Percentiles rank a stretch among this genome's conserved stretches.
Evolutionary conservation across 2,329 filamentous ascomycete genomes (phyloP).

Genomic region (Incumbomyces lentus): DNA sequence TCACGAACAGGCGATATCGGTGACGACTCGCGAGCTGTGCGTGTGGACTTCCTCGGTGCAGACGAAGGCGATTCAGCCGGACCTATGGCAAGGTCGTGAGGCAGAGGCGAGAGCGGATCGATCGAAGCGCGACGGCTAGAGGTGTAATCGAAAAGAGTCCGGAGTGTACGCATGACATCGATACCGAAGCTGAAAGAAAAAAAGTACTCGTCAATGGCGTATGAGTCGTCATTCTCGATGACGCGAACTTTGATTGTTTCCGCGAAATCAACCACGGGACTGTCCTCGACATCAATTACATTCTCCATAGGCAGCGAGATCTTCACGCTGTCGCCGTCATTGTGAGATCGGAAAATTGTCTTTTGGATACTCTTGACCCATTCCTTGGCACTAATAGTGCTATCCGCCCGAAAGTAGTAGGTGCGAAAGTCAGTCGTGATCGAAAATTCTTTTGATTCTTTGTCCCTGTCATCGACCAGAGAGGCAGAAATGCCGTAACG

Average conservation of each 20-base stretch:
- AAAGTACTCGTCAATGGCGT: slow-evolving; percentile 95
- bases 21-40: slow-evolving; percentile 11
- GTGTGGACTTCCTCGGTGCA: neutral
- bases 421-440: slow-evolving; percentile 73
- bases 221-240: slow-evolving; percentile 87
- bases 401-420: slow-evolving; percentile 85
- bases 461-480: slow-evolving; percentile 59
- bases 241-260: slow-evolving; percentile 90
- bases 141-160: slow-evolving; percentile 58
- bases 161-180: slow-evolving; percentile 71
- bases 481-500: slow-evolving; percentile 83
- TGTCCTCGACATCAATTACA: slow-evolving; percentile 85
- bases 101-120: slow-evolving; percentile 20
- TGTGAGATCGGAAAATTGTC: slow-evolving; percentile 90
- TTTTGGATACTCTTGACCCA: slow-evolving; percentile 93
- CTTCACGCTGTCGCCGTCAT: slow-evolving; percentile 94
- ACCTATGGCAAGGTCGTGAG: slow-evolving; percentile 8
- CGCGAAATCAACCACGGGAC: slow-evolving; percentile 78
- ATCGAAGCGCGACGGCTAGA: slow-evolving; percentile 36
- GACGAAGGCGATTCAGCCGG: slow-evolving; percentile 7
- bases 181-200: slow-evolving; percentile 83
- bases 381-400: slow-evolving; percentile 75
- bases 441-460: slow-evolving; percentile 65
- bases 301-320: slow-evolving; percentile 83
- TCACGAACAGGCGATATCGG: slow-evolving; percentile 35